These are phyloP conservation scores for Epichloe festucae DNA, from an alignment of 2,329 filamentous ascomycete species.

Conservation along the genomic window DNA sequence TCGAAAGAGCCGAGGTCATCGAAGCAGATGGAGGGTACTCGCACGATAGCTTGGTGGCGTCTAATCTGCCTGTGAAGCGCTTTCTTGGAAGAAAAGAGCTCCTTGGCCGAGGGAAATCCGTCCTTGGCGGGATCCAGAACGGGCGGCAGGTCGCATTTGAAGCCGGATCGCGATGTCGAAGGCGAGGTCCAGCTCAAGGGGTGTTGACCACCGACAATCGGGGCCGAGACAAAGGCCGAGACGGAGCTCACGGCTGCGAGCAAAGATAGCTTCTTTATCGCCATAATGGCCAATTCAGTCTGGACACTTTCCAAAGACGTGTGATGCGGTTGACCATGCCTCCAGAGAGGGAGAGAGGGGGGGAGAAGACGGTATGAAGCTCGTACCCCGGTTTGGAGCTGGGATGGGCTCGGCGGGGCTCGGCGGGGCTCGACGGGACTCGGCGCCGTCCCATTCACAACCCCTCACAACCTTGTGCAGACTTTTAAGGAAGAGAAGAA, in stretches of 20 bases:
- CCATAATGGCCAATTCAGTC: not conserved
- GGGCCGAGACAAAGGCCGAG: constrained; percentile 2
- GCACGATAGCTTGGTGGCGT: constrained; percentile 41
- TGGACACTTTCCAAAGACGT: not conserved
- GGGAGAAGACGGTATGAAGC: no score
- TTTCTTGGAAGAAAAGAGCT: constrained; percentile 20
- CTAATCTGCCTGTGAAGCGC: constrained; percentile 28
- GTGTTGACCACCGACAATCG: not conserved
- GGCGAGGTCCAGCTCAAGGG: not conserved
- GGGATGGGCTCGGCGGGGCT: no score
- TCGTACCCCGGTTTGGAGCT: no score
- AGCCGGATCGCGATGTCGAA: not conserved
- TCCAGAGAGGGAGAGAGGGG: no score
- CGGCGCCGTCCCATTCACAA: no score
- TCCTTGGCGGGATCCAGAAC: constrained; percentile 19
- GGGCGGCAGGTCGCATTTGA: constrained; percentile 22
- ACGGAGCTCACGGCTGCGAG: not conserved
- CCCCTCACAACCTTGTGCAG: no score
- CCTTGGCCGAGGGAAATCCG: constrained; percentile 17
- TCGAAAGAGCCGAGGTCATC: constrained; percentile 42
- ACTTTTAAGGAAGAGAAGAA: no score
- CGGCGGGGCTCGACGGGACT: no score
- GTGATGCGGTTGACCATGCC: not conserved
- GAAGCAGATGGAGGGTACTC: constrained; percentile 40
- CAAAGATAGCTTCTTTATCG: not conserved